Evolutionary conservation across 495 filamentous ascomycete species (phyloP), one percentile per base, ranked within the genome.

Genomic region (Aspergillus mulundensis): DNA sequence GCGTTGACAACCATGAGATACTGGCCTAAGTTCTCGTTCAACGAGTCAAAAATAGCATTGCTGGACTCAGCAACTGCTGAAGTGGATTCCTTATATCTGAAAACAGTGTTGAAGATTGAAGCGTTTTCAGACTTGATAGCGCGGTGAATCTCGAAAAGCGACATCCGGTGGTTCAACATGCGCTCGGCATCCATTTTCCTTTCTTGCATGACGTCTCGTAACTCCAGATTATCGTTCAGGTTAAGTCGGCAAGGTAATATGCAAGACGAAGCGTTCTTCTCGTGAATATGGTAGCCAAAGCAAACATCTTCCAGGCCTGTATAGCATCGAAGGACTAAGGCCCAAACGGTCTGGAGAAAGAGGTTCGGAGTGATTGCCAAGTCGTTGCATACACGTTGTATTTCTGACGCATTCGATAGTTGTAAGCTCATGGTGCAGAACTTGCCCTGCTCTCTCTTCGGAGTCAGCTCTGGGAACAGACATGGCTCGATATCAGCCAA

Each of bases 1-100:
- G 82, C 83, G 36, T 83, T 81, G 23, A 83, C 77, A 25, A 79
- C 73, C n/a, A 84, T 69, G 24, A 80, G 77, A 60, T 82, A 87
- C 14, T 76, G 15, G 67, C 70, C 79, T 51, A 55, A 28, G 38
- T 61, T 55, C n/a, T 51, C 50, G 14, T 54, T 54, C n/a, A 14
- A 12, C 7, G 24, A 12, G 8, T 42, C 12, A 23, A 50, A 34
- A 40, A 50, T 19, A 14, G 20, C 21, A 20, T 40, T 50, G 48
- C n/a, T 60, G 51, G 11, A 43, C 28, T 30, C 25, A 3, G 19
- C 56, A 24, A 11, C 55, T 57, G 55, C 52, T 8, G 50, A 10
- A 15, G 50, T 32, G 5, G 24, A 32, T 16, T 53, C 45, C 48
- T 1, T 50, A 28, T 76, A 82, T 8, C 54, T 69, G 20, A 84